Evolutionary conservation across 805 yeast species (phyloP).

Genomic region (Candida schatavii): DNA sequence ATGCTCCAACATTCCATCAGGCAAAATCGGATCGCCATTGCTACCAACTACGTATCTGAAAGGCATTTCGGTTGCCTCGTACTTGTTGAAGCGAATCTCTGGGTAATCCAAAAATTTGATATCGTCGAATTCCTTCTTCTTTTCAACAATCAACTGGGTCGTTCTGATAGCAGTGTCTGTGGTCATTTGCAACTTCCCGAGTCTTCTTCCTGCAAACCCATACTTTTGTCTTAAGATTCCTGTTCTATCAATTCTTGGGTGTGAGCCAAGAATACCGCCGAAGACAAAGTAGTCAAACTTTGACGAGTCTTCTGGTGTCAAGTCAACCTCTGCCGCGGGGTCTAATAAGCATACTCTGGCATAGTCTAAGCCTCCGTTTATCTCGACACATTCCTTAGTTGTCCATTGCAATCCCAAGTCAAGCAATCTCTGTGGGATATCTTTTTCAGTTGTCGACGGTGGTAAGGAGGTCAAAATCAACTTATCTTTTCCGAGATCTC

Average conservation of each 20-base stretch:
- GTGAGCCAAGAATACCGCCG: slow-evolving; percentile 95
- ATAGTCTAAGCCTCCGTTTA: slow-evolving; percentile 43
- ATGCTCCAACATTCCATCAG: slow-evolving; percentile 85
- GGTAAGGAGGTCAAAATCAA: slow-evolving; percentile 78
- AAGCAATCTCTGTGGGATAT: slow-evolving; percentile 59
- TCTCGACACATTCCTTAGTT: slow-evolving; percentile 59
- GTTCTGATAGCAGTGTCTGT: slow-evolving; percentile 97
- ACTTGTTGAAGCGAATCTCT: slow-evolving; percentile 80
- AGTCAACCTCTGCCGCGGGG: slow-evolving; percentile 77
- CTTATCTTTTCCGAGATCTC: slow-evolving; percentile 78
- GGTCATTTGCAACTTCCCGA: slow-evolving; percentile 91
- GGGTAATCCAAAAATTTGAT: slow-evolving; percentile 91
- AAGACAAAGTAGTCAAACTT: slow-evolving; percentile 85
- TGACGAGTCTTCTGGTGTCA: slow-evolving; percentile 64
- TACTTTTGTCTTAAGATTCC: slow-evolving; percentile 78
- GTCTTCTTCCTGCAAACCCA: slow-evolving; percentile 82
- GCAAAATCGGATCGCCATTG: slow-evolving; percentile 73
- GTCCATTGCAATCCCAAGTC: slow-evolving; percentile 81
- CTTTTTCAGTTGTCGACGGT: slow-evolving; percentile 50
- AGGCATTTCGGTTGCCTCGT: slow-evolving; percentile 97
- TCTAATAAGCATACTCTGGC: slow-evolving; percentile 77
- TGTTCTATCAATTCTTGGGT: slow-evolving; percentile 91
- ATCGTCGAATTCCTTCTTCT: slow-evolving; percentile 56
- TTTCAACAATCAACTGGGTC: slow-evolving; percentile 74
- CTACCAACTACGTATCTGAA: slow-evolving; percentile 78